These are phyloP conservation scores for Cephalotrichum gorgonifer DNA, from an alignment of 2,329 filamentous ascomycete genomes.

Conservation along the genomic window DNA sequence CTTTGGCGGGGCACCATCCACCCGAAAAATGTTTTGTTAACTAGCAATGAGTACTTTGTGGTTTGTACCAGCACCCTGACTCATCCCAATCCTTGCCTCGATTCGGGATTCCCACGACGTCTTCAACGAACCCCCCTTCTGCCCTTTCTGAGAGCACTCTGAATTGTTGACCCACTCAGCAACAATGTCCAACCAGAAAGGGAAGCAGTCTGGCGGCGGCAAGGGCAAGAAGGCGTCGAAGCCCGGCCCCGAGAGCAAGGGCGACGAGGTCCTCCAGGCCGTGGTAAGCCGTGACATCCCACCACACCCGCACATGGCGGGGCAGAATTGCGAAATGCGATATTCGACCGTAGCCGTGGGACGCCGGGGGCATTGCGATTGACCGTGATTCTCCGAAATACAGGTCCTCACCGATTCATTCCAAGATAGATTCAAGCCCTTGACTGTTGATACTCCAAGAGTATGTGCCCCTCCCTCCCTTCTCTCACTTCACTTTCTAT, in stretches of 20 bases:
- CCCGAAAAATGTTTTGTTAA: too few relatives aligned
- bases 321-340: neutral
- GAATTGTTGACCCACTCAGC: neutral
- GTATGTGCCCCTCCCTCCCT: slow-evolving; percentile 36
- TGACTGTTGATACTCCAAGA: slow-evolving; percentile 79
- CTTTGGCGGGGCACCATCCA: neutral
- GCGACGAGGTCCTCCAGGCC: slow-evolving; percentile 48
- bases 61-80: too few relatives aligned
- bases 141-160: neutral
- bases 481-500: neutral
- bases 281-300: slow-evolving; percentile 30
- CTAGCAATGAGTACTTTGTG: too few relatives aligned
- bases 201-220: slow-evolving; percentile 15
- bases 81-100: too few relatives aligned
- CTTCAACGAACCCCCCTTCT: neutral
- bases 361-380: neutral
- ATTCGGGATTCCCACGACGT: too few relatives aligned
- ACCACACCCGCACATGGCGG: slow-evolving; percentile 10
- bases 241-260: slow-evolving; percentile 39
- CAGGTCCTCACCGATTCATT: slow-evolving; percentile 90
- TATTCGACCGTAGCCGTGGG: neutral
- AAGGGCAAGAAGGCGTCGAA: slow-evolving; percentile 46
- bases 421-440: slow-evolving; percentile 82
- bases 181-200: slow-evolving; percentile 22
- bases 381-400: neutral